phyloP scores from a whole-genome alignment of 495 filamentous ascomycete genomes.

The Aspergillus incahuasiensis region DNA sequence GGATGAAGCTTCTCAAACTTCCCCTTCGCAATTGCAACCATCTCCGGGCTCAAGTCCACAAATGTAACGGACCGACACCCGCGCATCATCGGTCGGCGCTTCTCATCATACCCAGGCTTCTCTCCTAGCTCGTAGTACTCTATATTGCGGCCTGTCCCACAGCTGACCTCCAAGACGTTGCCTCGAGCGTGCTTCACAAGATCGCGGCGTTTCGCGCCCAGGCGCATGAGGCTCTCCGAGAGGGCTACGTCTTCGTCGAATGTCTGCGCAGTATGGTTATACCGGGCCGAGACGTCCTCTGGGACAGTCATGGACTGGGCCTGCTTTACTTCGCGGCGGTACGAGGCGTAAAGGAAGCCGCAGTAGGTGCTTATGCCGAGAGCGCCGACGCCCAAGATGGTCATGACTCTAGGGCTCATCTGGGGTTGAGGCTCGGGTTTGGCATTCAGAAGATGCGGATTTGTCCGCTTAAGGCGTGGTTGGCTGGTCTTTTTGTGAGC shows the following conservation, averaged over 20 bases:
- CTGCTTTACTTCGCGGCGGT: constrained; percentile 35
- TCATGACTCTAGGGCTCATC: constrained; percentile 34
- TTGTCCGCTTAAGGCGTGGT: constrained; percentile 20
- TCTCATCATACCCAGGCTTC: constrained; percentile 64
- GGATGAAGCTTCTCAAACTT: constrained; percentile 53
- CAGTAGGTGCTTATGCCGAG: constrained; percentile 48
- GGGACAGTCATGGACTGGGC: constrained; percentile 37
- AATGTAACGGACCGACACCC: constrained; percentile 53
- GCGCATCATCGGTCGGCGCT: constrained; percentile 29
- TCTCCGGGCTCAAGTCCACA: constrained; percentile 58
- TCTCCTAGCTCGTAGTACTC: constrained; percentile 66
- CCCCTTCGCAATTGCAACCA: constrained; percentile 56
- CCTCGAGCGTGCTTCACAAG: constrained; percentile 62
- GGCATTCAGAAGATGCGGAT: constrained; percentile 19
- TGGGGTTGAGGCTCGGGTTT: constrained; percentile 4
- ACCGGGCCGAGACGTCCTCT: constrained; percentile 51
- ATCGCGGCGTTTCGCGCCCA: constrained; percentile 55
- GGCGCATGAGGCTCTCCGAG: constrained; percentile 62
- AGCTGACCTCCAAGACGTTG: constrained; percentile 82
- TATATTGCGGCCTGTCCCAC: constrained; percentile 86
- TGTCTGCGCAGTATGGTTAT: constrained; percentile 49
- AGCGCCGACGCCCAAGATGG: constrained; percentile 40
- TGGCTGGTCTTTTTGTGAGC: constrained; percentile 2
- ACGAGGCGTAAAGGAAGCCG: constrained; percentile 48
- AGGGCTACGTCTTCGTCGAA: constrained; percentile 63